Conservation (phyloP, 2,329 filamentous ascomycete species). For the Lasiodiplodia citricola region DNA sequence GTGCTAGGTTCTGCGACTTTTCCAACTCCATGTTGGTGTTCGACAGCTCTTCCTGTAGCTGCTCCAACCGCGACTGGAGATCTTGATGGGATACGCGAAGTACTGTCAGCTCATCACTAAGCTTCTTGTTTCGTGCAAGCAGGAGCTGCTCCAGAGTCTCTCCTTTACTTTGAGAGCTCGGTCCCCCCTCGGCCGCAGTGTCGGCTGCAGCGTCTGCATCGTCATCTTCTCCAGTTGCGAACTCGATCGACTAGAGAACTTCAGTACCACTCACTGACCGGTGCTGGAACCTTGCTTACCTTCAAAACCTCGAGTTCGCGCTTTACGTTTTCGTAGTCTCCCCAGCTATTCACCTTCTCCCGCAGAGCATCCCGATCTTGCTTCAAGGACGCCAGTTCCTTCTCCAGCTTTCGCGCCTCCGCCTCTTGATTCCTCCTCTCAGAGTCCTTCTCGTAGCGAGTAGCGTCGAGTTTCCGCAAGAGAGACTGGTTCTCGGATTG, state of each 20-base stretch:
- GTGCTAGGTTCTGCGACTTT: conserved; percentile 80
- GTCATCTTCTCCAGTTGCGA: conserved; percentile 83
- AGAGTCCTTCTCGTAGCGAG: conserved; percentile 81
- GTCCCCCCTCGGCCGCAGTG: conserved; percentile 45
- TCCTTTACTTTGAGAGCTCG: conserved; percentile 65
- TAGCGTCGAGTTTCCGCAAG: conserved; percentile 83
- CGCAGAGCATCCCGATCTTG: conserved; percentile 82
- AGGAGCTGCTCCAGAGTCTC: conserved; percentile 91
- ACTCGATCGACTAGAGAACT: conserved; percentile 77
- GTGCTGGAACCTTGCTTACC: conserved; percentile 41
- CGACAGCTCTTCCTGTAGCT: conserved; percentile 82
- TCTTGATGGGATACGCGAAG: conserved; percentile 94
- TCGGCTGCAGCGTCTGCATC: conserved; percentile 48
- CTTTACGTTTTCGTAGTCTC: conserved; percentile 95
- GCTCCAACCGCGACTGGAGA: conserved; percentile 77
- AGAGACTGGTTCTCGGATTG: conserved; percentile 93
- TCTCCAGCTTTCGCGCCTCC: conserved; percentile 77
- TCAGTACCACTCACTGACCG: conserved; percentile 28
- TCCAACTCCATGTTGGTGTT: conserved; percentile 85
- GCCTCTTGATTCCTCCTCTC: conserved; percentile 77
- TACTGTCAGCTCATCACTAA: conserved; percentile 90
- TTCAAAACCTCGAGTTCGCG: conserved; percentile 95
- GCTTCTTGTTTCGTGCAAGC: conserved; percentile 92
- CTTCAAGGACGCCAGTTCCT: conserved; percentile 74
- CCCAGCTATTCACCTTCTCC: conserved; percentile 83